phyloP scores from a whole-genome alignment of 2,329 filamentous ascomycete species.

The Xylariaceae sp. region DNA sequence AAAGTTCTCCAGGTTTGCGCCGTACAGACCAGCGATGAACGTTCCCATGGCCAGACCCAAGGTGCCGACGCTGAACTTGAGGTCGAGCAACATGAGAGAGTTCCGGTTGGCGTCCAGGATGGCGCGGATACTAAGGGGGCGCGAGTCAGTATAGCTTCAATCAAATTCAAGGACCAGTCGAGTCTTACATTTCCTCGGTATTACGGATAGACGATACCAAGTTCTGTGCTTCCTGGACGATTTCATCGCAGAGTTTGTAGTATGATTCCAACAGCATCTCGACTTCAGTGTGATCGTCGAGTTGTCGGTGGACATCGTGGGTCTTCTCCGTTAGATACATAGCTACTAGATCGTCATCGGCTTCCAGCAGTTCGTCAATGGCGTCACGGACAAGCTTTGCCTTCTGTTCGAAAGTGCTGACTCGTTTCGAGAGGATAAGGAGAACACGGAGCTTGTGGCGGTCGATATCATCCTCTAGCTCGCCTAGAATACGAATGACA shows the following conservation, averaged over 20 bases:
- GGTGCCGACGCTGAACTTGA: slow-evolving; percentile 94
- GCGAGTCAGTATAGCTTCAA: slow-evolving; percentile 23
- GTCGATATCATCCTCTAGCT: slow-evolving; percentile 95
- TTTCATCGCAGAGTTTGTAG: slow-evolving; percentile 96
- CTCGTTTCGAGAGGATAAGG: slow-evolving; percentile 88
- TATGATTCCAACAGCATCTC: slow-evolving; percentile 97
- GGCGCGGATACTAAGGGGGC: slow-evolving; percentile 69
- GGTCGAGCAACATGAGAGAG: slow-evolving; percentile 91
- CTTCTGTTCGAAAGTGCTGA: slow-evolving; percentile 97
- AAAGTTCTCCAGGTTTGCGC: slow-evolving; percentile 99
- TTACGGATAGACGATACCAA: slow-evolving; percentile 92
- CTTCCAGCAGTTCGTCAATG: slow-evolving; percentile 90
- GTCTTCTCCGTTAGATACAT: slow-evolving; percentile 96
- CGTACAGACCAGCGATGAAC: slow-evolving; percentile 96
- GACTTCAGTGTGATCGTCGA: slow-evolving; percentile 90
- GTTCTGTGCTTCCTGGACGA: slow-evolving; percentile 91
- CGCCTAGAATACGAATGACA: slow-evolving; percentile 79
- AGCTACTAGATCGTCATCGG: slow-evolving; percentile 85
- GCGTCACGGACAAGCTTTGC: slow-evolving; percentile 89
- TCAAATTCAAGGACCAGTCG: neutral
- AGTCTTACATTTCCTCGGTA: slow-evolving; percentile 88
- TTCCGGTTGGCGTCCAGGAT: slow-evolving; percentile 98
- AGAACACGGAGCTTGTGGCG: slow-evolving; percentile 86
- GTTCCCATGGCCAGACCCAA: slow-evolving; percentile 92
- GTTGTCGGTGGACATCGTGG: slow-evolving; percentile 63